Conservation (phyloP, 1,139 yeast species). For the Lodderomyces parapsilosis region DNA sequence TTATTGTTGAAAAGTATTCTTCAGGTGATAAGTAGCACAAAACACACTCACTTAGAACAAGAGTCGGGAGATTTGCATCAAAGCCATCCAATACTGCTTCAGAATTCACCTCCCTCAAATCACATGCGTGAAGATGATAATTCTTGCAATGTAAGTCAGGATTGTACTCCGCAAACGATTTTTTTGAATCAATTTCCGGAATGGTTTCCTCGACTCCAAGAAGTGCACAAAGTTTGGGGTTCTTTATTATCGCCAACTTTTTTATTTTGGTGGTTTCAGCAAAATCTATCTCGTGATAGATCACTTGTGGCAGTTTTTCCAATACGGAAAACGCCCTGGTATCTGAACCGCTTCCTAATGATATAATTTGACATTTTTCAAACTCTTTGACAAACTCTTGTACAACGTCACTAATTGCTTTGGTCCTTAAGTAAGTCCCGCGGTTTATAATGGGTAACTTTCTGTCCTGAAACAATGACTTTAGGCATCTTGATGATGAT, state of each 20-base stretch:
- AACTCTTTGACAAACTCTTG: slow-evolving; percentile 44
- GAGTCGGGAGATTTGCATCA: slow-evolving; percentile 53
- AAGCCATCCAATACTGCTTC: slow-evolving; percentile 18
- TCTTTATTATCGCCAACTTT: slow-evolving; percentile 47
- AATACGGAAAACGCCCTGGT: slow-evolving; percentile 65
- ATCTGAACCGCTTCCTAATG: slow-evolving; percentile 97
- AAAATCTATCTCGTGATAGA: slow-evolving; percentile 77
- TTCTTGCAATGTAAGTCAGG: slow-evolving; percentile 39
- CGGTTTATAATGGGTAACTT: slow-evolving; percentile 79
- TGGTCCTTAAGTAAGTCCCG: slow-evolving; percentile 80
- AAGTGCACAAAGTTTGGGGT: slow-evolving; percentile 20
- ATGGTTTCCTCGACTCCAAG: slow-evolving; percentile 17
- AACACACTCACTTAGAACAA: slow-evolving; percentile 85
- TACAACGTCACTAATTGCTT: slow-evolving; percentile 56
- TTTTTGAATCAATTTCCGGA: slow-evolving; percentile 17
- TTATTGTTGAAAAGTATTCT: slow-evolving; percentile 53
- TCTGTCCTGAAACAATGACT: slow-evolving; percentile 36
- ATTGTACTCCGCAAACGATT: slow-evolving; percentile 23
- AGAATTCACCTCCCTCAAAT: slow-evolving; percentile 41
- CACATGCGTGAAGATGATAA: slow-evolving; percentile 57
- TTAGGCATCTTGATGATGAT: slow-evolving; percentile 42
- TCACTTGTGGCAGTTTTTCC: slow-evolving; percentile 21
- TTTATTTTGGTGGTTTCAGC: slow-evolving; percentile 61
- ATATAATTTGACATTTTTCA: slow-evolving; percentile 58
- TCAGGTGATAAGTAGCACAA: slow-evolving; percentile 72